phyloP scores from a whole-genome alignment of 768 basidiomycete species.

The Sistotremastrum suecicum region DNA sequence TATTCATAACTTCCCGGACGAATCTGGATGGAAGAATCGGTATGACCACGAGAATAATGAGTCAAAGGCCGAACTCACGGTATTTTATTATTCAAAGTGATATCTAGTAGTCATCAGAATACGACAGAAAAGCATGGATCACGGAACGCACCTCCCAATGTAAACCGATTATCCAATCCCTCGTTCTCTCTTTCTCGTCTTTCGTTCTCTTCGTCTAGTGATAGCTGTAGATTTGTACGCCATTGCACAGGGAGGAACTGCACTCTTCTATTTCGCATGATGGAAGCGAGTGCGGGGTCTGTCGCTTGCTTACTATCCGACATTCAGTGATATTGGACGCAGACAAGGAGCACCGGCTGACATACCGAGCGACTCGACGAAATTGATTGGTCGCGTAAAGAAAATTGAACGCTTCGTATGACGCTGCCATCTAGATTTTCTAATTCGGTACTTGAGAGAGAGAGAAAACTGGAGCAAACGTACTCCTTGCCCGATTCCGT shows the following conservation, averaged over 20 bases:
- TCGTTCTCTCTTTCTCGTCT: slow-evolving; percentile 23
- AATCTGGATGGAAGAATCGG: slow-evolving; percentile 2
- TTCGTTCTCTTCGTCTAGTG: slow-evolving; percentile 19
- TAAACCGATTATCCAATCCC: slow-evolving; percentile 27
- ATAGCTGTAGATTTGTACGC: slow-evolving; percentile 22
- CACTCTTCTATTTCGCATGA: slow-evolving; percentile 24
- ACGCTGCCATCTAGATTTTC: slow-evolving; percentile 16
- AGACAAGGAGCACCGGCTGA: neutral
- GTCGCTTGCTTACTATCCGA: slow-evolving; percentile 19
- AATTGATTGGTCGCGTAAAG: slow-evolving; percentile 27
- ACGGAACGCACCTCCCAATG: slow-evolving; percentile 14
- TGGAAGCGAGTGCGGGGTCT: slow-evolving; percentile 23
- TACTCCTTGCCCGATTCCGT: slow-evolving; percentile 25
- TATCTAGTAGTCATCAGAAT: slow-evolving; percentile 12
- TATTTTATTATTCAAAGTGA: slow-evolving; percentile 27
- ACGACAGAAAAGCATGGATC: neutral
- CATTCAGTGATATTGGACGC: no score
- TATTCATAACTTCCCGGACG: slow-evolving; percentile 26
- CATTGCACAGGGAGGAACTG: slow-evolving; percentile 30
- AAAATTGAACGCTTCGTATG: slow-evolving; percentile 28
- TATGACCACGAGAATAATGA: neutral
- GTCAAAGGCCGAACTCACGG: slow-evolving; percentile 13
- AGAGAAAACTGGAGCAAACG: neutral
- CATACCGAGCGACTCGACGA: slow-evolving; percentile 21
- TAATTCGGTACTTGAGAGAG: neutral